phyloP scores from a whole-genome alignment of 441 rosid species.

The Geranium incanum region DNA sequence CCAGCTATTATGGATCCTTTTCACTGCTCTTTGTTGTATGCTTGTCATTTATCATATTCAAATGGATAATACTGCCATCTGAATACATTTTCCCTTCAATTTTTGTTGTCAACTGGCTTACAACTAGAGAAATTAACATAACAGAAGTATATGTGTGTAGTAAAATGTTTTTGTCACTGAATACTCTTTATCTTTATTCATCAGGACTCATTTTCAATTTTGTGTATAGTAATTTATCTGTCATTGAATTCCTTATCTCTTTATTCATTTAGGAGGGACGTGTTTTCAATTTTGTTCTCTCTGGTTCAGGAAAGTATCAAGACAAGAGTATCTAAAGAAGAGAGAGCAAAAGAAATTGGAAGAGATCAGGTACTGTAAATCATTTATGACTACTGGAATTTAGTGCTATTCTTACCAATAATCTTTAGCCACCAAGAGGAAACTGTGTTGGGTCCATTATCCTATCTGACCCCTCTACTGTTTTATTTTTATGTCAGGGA shows the following conservation, averaged over 20 bases:
- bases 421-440: slow-evolving; percentile 6
- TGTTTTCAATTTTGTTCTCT: slow-evolving; percentile 17
- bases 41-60: not conserved
- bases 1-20: slow-evolving; percentile 6
- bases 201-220: slow-evolving; percentile 14
- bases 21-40: not conserved
- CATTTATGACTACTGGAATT: not conserved
- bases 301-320: slow-evolving; percentile 66
- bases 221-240: not conserved
- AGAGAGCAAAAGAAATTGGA: slow-evolving; percentile 77
- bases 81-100: not conserved
- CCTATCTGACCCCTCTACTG: slow-evolving; percentile 12
- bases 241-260: not conserved
- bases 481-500: slow-evolving; percentile 32
- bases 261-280: not conserved
- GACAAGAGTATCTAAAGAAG: slow-evolving; percentile 75
- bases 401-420: slow-evolving; percentile 9
- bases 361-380: slow-evolving; percentile 50
- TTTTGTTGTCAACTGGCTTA: not conserved
- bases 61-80: not conserved
- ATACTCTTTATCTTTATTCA: not conserved
- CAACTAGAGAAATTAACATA: not conserved
- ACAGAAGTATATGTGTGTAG: not conserved
- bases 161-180: not conserved
- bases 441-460: not conserved